Conservation (phyloP, 202 grass and related monocot species). For the Cymbopogon flexuosus region DNA sequence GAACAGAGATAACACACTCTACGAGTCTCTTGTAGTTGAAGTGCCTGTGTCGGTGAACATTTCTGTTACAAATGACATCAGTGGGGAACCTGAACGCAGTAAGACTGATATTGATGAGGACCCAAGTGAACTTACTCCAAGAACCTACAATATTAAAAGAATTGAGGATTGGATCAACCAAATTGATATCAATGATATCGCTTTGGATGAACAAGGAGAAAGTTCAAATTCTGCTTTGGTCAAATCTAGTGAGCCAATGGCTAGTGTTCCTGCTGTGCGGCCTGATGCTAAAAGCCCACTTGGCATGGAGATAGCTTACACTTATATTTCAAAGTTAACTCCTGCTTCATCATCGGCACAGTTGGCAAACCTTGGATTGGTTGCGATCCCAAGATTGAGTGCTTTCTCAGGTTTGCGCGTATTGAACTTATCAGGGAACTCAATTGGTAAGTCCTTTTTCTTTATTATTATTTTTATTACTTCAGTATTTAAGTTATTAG, state of each 20-base stretch:
- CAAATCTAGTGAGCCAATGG: conserved; percentile 23
- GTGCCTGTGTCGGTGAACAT: conserved; percentile 25
- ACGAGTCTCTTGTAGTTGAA: conserved; percentile 20
- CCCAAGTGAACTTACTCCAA: conserved; percentile 39
- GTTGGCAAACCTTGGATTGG: conserved; percentile 74
- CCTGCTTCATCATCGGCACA: conserved; percentile 68
- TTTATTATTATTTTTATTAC: conserved; percentile 7
- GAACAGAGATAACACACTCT: conserved; percentile 11
- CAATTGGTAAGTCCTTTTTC: conserved; percentile 51
- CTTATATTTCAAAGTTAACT: conserved; percentile 84
- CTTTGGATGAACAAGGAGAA: conserved; percentile 52
- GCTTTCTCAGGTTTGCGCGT: conserved; percentile 68
- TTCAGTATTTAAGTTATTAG: background rate
- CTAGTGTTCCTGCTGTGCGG: conserved; percentile 33
- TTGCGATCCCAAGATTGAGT: conserved; percentile 63
- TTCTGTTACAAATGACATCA: conserved; percentile 14
- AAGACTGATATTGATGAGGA: conserved; percentile 16
- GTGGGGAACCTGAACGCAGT: conserved; percentile 24
- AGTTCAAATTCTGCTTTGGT: conserved; percentile 36
- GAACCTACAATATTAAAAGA: conserved; percentile 64
- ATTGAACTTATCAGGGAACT: conserved; percentile 77
- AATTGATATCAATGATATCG: conserved; percentile 46
- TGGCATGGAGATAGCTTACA: conserved; percentile 84
- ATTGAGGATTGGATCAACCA: conserved; percentile 83
- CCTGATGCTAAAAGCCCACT: conserved; percentile 55